Evolutionary conservation across 2,329 filamentous ascomycete genomes (phyloP).

Genomic region (Sporothrix dimorphospora): DNA sequence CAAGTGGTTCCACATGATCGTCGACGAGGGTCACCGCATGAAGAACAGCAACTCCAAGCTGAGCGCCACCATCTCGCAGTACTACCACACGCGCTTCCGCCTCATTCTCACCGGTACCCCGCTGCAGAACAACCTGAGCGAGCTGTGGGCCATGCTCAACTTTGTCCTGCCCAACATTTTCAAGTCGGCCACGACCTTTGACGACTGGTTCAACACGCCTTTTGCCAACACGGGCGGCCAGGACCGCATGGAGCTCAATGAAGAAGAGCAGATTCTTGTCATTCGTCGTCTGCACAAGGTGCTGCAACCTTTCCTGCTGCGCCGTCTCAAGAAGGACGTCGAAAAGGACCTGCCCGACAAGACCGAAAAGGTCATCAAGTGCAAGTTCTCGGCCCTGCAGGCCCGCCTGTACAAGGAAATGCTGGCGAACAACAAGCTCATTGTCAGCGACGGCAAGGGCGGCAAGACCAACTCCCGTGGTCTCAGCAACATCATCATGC

Average conservation of each 20-base stretch:
- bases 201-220: constrained; percentile 99
- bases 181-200: constrained; percentile 98
- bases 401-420: constrained; percentile 96
- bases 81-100: constrained; percentile 93
- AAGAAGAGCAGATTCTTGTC: constrained; percentile 99
- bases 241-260: constrained; percentile 97
- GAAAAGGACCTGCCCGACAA: constrained; percentile 99
- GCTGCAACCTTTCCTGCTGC: constrained; percentile 91
- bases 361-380: constrained; percentile 99
- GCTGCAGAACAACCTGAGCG: constrained; percentile 92
- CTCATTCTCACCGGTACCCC: constrained; percentile 97
- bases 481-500: constrained; percentile 99
- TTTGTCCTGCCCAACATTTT: constrained; percentile 98
- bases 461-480: constrained; percentile 93
- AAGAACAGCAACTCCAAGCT: constrained; percentile 98
- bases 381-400: constrained; percentile 94
- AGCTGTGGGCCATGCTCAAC: constrained; percentile 97
- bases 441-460: constrained; percentile 92
- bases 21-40: constrained; percentile 99
- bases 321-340: constrained; percentile 98
- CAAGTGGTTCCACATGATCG: constrained; percentile 99
- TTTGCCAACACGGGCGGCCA: constrained; percentile 98
- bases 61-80: constrained; percentile 89
- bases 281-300: constrained; percentile 99
- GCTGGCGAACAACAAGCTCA: constrained; percentile 91